phyloP scores from a whole-genome alignment of 495 filamentous ascomycete species.

The Penicillium odoratum region DNA sequence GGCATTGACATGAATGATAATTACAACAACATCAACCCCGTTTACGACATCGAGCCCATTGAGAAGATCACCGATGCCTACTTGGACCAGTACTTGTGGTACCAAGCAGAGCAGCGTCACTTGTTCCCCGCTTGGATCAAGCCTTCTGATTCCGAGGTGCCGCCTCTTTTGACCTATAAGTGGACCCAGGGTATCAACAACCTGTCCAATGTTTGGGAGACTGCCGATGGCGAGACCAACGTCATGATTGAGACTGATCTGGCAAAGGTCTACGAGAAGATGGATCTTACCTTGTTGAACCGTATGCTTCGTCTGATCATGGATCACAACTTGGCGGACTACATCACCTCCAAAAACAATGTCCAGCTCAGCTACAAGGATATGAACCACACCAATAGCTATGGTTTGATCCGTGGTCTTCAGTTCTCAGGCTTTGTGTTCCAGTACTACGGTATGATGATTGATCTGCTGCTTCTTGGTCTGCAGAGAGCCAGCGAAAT shows the following conservation, averaged over 20 bases:
- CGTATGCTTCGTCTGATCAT: slow-evolving; percentile 92
- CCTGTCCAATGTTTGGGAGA: slow-evolving; percentile 95
- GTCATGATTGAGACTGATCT: slow-evolving; percentile 99
- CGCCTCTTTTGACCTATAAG: slow-evolving; percentile 95
- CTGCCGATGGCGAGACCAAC: slow-evolving; percentile 92
- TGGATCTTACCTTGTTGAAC: slow-evolving; percentile 95
- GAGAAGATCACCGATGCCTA: slow-evolving; percentile 99
- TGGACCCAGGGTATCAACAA: slow-evolving; percentile 99
- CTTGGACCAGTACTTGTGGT: slow-evolving; percentile 98
- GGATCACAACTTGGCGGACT: slow-evolving; percentile 99
- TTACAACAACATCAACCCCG: slow-evolving; percentile 97
- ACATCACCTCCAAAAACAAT: slow-evolving; percentile 99
- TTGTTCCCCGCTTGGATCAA: slow-evolving; percentile 99
- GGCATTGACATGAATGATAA: slow-evolving; percentile 99
- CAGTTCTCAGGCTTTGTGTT: slow-evolving; percentile 99
- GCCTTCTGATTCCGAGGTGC: slow-evolving; percentile 97
- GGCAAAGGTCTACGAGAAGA: slow-evolving; percentile 99
- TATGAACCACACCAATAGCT: slow-evolving; percentile 99
- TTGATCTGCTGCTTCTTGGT: slow-evolving; percentile 90
- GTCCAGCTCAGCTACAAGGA: slow-evolving; percentile 99
- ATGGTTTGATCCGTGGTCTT: slow-evolving; percentile 94
- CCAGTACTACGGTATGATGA: slow-evolving; percentile 97
- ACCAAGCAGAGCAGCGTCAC: slow-evolving; percentile 96
- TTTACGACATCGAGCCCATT: slow-evolving; percentile 98
- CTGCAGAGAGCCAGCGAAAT: slow-evolving; percentile 95